These are phyloP conservation scores for Logfia minima DNA, from an alignment of 129 eudicot genomes.

Conservation along the genomic window DNA sequence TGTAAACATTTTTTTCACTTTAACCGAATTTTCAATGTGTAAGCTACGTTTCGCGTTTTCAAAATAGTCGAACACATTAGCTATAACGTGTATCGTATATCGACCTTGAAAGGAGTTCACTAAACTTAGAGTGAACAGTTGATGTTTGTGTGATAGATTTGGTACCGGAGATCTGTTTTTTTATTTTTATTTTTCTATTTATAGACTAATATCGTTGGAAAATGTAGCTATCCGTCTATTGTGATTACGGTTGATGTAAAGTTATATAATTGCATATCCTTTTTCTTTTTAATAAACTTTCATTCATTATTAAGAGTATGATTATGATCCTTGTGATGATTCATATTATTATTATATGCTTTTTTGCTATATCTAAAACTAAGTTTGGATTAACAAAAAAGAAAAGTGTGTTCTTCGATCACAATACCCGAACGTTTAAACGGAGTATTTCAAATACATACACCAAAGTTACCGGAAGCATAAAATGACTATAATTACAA, in stretches of 20 bases:
- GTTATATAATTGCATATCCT: not conserved
- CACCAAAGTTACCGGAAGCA: too few relatives aligned
- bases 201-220: slow-evolving; percentile 14
- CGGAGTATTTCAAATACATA: too few relatives aligned
- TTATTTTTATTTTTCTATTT: too few relatives aligned
- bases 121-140: not conserved
- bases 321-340: not conserved
- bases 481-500: too few relatives aligned
- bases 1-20: not conserved
- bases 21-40: not conserved
- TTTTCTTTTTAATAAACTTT: not conserved
- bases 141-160: slow-evolving; percentile 22
- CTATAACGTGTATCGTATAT: not conserved
- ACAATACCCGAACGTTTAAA: too few relatives aligned
- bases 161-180: too few relatives aligned
- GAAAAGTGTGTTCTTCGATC: too few relatives aligned
- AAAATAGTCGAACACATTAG: not conserved
- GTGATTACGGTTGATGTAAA: slow-evolving; percentile 10
- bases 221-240: slow-evolving; percentile 8
- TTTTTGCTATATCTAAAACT: not conserved
- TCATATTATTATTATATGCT: not conserved
- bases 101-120: slow-evolving; percentile 4
- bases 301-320: not conserved
- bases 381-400: too few relatives aligned
- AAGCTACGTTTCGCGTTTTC: not conserved